Evolutionary conservation across 352 stramenopile species (phyloP).

Genomic region (Pythium aphanidermatum): DNA sequence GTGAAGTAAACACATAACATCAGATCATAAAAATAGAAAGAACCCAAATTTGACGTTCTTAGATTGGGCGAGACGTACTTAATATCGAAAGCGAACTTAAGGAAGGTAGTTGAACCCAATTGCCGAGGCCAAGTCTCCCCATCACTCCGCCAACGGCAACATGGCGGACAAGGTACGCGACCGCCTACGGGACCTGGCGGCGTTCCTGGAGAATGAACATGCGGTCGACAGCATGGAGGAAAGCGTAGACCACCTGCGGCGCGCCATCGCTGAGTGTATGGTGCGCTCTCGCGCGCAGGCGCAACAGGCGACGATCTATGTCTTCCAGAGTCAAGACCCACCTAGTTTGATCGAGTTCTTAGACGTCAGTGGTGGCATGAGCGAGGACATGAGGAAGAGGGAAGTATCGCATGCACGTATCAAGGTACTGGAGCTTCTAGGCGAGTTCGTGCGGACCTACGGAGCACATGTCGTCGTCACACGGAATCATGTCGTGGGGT

Average conservation of each 20-base stretch:
- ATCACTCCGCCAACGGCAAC: background rate
- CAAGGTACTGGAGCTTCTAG: slow-evolving; percentile 44
- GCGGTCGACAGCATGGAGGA: slow-evolving; percentile 65
- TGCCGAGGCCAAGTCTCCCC: background rate
- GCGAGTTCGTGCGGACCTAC: slow-evolving; percentile 43
- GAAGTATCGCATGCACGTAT: slow-evolving; percentile 43
- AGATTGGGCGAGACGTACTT: background rate
- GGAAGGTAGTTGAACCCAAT: slow-evolving; percentile 18
- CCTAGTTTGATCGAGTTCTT: slow-evolving; percentile 56
- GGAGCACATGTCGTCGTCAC: slow-evolving; percentile 39
- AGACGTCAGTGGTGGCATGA: slow-evolving; percentile 34
- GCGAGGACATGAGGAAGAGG: slow-evolving; percentile 49
- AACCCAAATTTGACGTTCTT: too few species aligned
- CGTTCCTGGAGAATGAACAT: slow-evolving; percentile 51
- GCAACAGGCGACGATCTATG: slow-evolving; percentile 55
- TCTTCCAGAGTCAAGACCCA: slow-evolving; percentile 50
- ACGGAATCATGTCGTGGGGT: slow-evolving; percentile 36
- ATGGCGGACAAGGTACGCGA: slow-evolving; percentile 37
- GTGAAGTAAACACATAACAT: background rate
- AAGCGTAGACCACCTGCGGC: slow-evolving; percentile 47
- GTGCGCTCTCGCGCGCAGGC: slow-evolving; percentile 42
- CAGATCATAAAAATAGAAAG: too few species aligned
- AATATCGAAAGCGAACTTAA: slow-evolving; percentile 18
- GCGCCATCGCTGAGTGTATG: slow-evolving; percentile 40
- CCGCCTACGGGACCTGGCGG: slow-evolving; percentile 50